These are phyloP conservation scores for Cyclaneusma minus DNA, from an alignment of 2,329 filamentous ascomycete genomes.

Conservation along the genomic window DNA sequence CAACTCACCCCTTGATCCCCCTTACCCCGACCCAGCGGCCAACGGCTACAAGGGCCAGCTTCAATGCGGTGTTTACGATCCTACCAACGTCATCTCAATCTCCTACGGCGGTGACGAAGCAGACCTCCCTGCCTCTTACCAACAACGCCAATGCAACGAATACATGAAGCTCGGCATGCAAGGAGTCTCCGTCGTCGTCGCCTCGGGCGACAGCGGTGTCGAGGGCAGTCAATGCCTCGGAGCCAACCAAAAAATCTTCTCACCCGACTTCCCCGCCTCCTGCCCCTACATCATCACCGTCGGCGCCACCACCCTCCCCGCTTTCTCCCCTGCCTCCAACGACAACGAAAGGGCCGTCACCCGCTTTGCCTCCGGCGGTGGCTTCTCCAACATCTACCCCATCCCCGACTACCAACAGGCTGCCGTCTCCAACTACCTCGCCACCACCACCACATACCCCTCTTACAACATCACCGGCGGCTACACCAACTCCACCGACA, in stretches of 20 bases:
- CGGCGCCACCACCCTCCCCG: conserved; percentile 19
- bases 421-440: conserved; percentile 25
- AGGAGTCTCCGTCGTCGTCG: conserved; percentile 27
- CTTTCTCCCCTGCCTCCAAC: conserved; percentile 2
- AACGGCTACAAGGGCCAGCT: conserved; percentile 31
- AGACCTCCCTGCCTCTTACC: conserved; percentile 35
- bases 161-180: conserved; percentile 34
- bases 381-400: conserved; percentile 35
- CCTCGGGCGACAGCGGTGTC: conserved; percentile 31
- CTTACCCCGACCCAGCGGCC: conserved; percentile 30
- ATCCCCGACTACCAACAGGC: conserved; percentile 29
- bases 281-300: conserved; percentile 36
- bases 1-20: conserved; percentile 29
- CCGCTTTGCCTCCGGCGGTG: conserved; percentile 29
- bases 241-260: conserved; percentile 26
- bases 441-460: conserved; percentile 21
- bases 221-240: conserved; percentile 21
- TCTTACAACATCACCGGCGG: conserved; percentile 26
- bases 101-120: conserved; percentile 36
- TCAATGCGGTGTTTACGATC: conserved; percentile 29
- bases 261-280: conserved; percentile 29
- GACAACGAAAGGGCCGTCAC: conserved; percentile 7
- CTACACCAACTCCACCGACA: conserved; percentile 24
- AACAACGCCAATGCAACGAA: conserved; percentile 32
- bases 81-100: conserved; percentile 38